Base-by-base conservation (phyloP, 345 rosid species). In the Salix caprea region DNA sequence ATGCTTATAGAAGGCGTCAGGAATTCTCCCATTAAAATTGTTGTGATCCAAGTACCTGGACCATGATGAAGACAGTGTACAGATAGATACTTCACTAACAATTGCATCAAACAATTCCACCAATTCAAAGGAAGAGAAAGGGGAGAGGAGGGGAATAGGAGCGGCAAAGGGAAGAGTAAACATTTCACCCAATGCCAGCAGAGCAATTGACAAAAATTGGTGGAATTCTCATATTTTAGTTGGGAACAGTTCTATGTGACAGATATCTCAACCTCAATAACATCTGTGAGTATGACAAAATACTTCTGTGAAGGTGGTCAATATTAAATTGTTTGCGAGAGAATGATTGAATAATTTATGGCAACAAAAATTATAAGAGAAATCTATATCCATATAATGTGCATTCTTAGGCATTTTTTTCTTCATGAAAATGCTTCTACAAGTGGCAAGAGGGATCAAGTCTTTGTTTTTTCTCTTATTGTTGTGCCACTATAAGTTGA, bases 11-110 rank as follows among this genome's bases (percentile, higher is more conserved):
- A 92, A 86, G 50, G 88, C 88, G 56, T 88, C 88, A 30, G 96
- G 91, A 50, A 94, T 89, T 81, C 78, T 84, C 65, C 97, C 98
- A 7, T 86, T 77, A 76, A 92, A 91, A 64, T 88, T 92, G 76
- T 94, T 91, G 87, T 90, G 91, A 83, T 94, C 96, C 85, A 92
- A 78, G 87, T 92, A 89, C 87, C 96, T 88, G 88, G 75, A 83
- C 69, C 42, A 26, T 30, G 67, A 74, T 54, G 42, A 37, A 46
- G n/a, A 26, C 12, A 30, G 34, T 19, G 23, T 37, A 69, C 30
- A 37, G 3, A 67, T 16, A 37, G 1, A 67, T 16, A 23, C 26
- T 14, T 19, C 65, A 32, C 12, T 66, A 36, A 67, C 39, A 48
- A 44, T 12, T 65, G 42, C 8, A 48, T 32, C 66, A 14, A 21